These are phyloP conservation scores for Euryodendron excelsum DNA, from an alignment of 148 eudicot species.

Conservation along the genomic window DNA sequence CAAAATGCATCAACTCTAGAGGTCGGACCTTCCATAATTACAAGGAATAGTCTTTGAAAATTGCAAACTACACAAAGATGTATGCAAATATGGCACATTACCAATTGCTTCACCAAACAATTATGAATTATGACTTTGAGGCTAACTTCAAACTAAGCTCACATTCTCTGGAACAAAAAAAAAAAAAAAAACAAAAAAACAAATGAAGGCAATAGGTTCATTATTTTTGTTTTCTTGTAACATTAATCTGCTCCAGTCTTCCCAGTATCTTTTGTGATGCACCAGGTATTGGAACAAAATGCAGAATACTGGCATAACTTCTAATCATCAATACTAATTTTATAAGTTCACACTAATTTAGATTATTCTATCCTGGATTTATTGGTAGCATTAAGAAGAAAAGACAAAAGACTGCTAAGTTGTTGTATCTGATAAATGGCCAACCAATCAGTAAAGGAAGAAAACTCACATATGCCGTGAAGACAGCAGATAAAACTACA, in stretches of 20 bases:
- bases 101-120: too few relatives aligned
- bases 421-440: background rate
- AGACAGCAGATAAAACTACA: constrained; percentile 15
- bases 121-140: too few relatives aligned
- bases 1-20: too few relatives aligned
- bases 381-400: background rate
- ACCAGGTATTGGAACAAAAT: background rate
- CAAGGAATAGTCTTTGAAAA: background rate
- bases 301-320: background rate
- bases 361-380: background rate
- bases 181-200: too few relatives aligned
- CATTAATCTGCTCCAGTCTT: background rate
- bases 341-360: background rate
- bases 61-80: background rate
- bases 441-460: constrained; percentile 5
- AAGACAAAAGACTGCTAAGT: background rate
- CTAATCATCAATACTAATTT: too few relatives aligned
- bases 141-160: too few relatives aligned
- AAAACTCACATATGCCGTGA: constrained; percentile 25
- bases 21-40: too few relatives aligned
- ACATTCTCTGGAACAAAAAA: too few relatives aligned
- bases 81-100: too few relatives aligned
- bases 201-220: background rate
- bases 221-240: background rate
- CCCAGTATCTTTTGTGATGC: background rate